Conservation (phyloP, 192 early-diverging fungal genomes). For the Entophlyctis helioformis region DNA sequence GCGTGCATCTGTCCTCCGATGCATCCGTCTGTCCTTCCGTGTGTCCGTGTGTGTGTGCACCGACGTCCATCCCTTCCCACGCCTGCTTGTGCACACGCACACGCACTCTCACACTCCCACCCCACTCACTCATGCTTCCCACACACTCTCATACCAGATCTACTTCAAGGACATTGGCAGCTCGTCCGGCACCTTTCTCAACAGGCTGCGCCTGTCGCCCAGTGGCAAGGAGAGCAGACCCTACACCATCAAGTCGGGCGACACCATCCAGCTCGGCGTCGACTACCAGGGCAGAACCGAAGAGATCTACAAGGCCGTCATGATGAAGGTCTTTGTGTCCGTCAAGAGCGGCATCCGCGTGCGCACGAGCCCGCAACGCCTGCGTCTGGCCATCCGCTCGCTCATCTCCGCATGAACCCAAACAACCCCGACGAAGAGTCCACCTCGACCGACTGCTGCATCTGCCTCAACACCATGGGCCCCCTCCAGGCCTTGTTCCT, state of each 20-base stretch:
- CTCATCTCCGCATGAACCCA: conserved; percentile 27
- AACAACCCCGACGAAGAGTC: conserved; percentile 11
- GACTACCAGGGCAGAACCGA: conserved; percentile 86
- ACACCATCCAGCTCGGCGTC: conserved; percentile 87
- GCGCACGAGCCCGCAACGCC: conserved; percentile 19
- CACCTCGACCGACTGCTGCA: conserved; percentile 58
- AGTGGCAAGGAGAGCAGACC: conserved; percentile 58
- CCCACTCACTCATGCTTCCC: background rate
- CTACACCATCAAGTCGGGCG: conserved; percentile 58
- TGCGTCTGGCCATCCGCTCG: conserved; percentile 10
- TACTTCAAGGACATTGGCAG: conserved; percentile 80
- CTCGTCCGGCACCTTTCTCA: conserved; percentile 82
- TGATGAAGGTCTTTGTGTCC: conserved; percentile 47
- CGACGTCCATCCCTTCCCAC: background rate
- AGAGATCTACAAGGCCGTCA: conserved; percentile 66
- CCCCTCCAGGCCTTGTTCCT: conserved; percentile 86
- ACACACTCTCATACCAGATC: conserved; percentile 43
- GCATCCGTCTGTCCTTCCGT: background rate
- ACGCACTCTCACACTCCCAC: no score
- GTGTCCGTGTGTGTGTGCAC: background rate
- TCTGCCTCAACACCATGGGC: conserved; percentile 76
- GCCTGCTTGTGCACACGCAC: no score
- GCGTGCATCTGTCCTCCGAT: background rate
- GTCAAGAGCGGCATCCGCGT: conserved; percentile 11
- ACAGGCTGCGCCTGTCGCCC: conserved; percentile 73